Percentiles rank a stretch among this genome's conserved stretches.
Conservation (phyloP, 2,329 filamentous ascomycete species). For the Penicillium decumbens region DNA sequence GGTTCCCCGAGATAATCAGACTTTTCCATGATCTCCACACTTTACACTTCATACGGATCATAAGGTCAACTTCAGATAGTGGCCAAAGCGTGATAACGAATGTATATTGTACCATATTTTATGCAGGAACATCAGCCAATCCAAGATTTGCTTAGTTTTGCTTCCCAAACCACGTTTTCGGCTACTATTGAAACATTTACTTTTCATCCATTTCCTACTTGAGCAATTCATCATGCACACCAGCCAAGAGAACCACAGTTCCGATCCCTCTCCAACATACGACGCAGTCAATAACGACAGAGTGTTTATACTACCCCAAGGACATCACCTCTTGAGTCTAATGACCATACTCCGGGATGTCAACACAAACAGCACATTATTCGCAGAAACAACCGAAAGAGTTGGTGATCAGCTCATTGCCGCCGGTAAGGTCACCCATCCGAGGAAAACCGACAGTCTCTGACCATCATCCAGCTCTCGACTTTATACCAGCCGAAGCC, state of each 20-base stretch:
- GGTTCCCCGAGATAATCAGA: background rate
- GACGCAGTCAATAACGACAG: background rate
- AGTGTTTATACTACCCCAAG: slow-evolving; percentile 2
- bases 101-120: background rate
- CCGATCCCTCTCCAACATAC: background rate
- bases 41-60: background rate
- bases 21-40: background rate
- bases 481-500: background rate
- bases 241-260: background rate
- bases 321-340: slow-evolving; percentile 1
- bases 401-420: slow-evolving; percentile 7
- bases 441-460: background rate
- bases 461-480: background rate
- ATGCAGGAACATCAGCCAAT: background rate
- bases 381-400: slow-evolving; percentile 1
- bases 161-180: background rate
- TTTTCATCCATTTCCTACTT: background rate
- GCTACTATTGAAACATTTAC: background rate
- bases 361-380: background rate
- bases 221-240: background rate
- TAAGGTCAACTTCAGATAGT: background rate
- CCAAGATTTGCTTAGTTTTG: background rate
- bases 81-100: background rate
- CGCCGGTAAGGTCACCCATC: background rate
- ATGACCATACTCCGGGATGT: slow-evolving; percentile 6